A percentile compares a stretch with the other conserved stretches of the same genome.
Conservation (phyloP, 805 yeast species). For the Saturnispora kantuleensis region DNA sequence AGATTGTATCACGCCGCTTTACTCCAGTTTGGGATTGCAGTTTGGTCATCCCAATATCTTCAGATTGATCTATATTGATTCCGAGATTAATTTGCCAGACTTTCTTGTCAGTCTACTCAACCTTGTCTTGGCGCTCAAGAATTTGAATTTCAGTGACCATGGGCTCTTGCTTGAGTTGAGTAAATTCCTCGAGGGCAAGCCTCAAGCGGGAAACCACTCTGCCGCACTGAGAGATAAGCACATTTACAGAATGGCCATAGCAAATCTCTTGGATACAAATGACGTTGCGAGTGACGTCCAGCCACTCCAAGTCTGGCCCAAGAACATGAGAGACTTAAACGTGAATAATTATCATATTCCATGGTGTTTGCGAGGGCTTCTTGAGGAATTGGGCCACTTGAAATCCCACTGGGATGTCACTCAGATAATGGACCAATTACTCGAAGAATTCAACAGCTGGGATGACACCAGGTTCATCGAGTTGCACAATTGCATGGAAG, state of each 20-base stretch:
- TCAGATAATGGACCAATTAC: constrained; percentile 31
- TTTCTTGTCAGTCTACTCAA: constrained; percentile 31
- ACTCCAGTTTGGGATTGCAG: constrained; percentile 73
- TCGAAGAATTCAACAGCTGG: constrained; percentile 69
- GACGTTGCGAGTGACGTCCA: constrained; percentile 35
- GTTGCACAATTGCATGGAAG: constrained; percentile 46
- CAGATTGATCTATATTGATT: constrained; percentile 73
- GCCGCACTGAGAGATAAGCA: constrained; percentile 42
- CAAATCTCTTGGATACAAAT: constrained; percentile 66
- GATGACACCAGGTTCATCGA: constrained; percentile 42
- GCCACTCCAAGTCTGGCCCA: constrained; percentile 25
- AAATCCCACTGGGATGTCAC: constrained; percentile 42
- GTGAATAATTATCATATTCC: constrained; percentile 82
- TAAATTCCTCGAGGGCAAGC: constrained; percentile 61
- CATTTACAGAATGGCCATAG: constrained; percentile 70
- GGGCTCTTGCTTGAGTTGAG: constrained; percentile 51
- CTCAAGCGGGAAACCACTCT: constrained; percentile 73
- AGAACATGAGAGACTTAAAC: constrained; percentile 40
- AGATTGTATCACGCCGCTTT: constrained; percentile 89
- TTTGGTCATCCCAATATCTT: constrained; percentile 80
- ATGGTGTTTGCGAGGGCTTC: constrained; percentile 82
- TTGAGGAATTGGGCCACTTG: constrained; percentile 46
- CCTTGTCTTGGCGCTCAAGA: constrained; percentile 18
- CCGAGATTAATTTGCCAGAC: constrained; percentile 24
- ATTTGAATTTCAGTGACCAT: constrained; percentile 23